These are phyloP conservation scores for Gentiana macrophylla DNA, from an alignment of 257 asterid species.

Conservation along the genomic window DNA sequence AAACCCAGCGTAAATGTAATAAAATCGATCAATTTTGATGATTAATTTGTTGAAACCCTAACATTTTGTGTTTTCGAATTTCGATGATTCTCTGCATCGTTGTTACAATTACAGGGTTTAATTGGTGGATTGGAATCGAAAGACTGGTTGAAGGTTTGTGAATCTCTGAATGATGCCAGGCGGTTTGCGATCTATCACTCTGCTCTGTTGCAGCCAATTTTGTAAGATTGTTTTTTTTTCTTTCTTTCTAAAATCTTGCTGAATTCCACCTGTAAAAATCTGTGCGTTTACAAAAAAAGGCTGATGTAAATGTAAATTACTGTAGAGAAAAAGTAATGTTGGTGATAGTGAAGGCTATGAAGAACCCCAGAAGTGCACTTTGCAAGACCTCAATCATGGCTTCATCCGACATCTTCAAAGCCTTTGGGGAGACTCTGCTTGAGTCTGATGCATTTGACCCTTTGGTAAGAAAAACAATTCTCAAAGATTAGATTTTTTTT, in stretches of 20 bases:
- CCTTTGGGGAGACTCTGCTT: constrained; percentile 56
- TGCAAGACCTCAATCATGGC: constrained; percentile 92
- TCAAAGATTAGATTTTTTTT: background rate
- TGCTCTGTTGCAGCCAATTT: constrained; percentile 43
- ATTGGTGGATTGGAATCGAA: constrained; percentile 81
- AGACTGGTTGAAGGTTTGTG: constrained; percentile 93
- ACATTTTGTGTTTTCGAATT: background rate
- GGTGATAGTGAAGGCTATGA: constrained; percentile 67
- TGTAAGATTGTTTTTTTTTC: constrained; percentile 35
- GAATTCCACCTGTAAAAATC: background rate
- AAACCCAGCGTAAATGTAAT: too few species aligned
- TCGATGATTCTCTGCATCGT: background rate
- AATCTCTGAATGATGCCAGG: constrained; percentile 70
- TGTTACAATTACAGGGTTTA: constrained; percentile 40
- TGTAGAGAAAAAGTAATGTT: constrained; percentile 55
- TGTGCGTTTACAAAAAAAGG: background rate
- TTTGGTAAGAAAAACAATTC: constrained; percentile 29
- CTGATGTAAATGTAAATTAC: constrained; percentile 3
- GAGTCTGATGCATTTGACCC: constrained; percentile 56
- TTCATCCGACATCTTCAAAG: constrained; percentile 67
- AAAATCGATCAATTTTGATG: too few species aligned
- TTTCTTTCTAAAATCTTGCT: background rate
- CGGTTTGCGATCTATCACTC: constrained; percentile 72
- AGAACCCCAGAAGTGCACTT: constrained; percentile 97
- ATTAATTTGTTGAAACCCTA: background rate